A percentile compares a stretch with the other conserved stretches of the same genome.
These are phyloP conservation scores for Stereum hirsutum DNA, from an alignment of 1,284 basidiomycete species.

Conservation along the genomic window DNA sequence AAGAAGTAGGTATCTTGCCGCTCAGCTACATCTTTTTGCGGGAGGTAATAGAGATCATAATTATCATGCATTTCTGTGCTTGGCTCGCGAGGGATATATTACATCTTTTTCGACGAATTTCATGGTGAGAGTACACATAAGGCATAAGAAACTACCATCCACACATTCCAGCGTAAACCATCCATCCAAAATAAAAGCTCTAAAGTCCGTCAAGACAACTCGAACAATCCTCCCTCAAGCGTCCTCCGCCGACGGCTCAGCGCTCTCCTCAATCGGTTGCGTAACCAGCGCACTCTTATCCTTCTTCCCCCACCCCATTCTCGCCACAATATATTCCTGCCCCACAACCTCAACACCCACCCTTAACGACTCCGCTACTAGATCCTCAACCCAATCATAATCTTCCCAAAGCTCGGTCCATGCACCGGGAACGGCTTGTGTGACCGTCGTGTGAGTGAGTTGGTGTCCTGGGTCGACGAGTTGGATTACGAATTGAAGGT, in stretches of 20 bases:
- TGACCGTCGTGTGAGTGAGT: slow-evolving; percentile 66
- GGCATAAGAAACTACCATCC: too few relatives aligned
- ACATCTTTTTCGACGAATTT: too few relatives aligned
- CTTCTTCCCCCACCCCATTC: slow-evolving; percentile 66
- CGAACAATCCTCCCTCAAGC: too few relatives aligned
- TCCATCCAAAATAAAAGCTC: too few relatives aligned
- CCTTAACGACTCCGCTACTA: slow-evolving; percentile 77
- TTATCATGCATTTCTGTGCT: too few relatives aligned
- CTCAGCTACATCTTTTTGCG: neutral
- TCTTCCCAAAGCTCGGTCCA: slow-evolving; percentile 89
- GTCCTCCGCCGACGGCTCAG: too few relatives aligned
- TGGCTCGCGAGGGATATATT: too few relatives aligned
- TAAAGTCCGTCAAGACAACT: too few relatives aligned
- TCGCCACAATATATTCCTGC: slow-evolving; percentile 76
- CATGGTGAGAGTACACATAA: too few relatives aligned
- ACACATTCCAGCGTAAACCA: too few relatives aligned
- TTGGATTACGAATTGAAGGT: slow-evolving; percentile 81
- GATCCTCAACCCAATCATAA: slow-evolving; percentile 93
- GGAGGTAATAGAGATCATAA: too few relatives aligned
- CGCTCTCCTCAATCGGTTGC: neutral
- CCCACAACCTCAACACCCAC: slow-evolving; percentile 80
- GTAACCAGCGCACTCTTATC: slow-evolving; percentile 10
- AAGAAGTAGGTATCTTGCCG: too few relatives aligned
- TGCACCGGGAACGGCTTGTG: slow-evolving; percentile 69
- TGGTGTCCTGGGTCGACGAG: slow-evolving; percentile 78